Percentiles rank a stretch among this genome's conserved stretches.
Conservation (phyloP, 2,329 filamentous ascomycete species). For the Bimuria novae-zelandiae region DNA sequence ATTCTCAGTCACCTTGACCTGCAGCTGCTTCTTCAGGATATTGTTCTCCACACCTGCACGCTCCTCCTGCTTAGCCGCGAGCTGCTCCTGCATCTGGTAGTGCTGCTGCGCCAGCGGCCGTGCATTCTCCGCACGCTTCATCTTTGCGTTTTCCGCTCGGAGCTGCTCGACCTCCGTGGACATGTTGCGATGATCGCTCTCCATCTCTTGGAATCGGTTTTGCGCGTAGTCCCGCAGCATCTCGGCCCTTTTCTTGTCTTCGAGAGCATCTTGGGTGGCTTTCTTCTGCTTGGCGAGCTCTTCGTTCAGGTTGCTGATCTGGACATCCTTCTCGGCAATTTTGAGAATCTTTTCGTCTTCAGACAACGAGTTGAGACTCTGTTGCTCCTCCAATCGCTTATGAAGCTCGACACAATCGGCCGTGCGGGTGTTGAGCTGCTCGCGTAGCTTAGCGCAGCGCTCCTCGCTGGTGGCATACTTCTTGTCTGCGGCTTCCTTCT, state of each 20-base stretch:
- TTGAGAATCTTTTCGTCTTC: slow-evolving; percentile 28
- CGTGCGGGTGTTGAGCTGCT: slow-evolving; percentile 22
- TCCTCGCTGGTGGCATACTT: slow-evolving; percentile 21
- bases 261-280: slow-evolving; percentile 33
- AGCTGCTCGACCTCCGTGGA: slow-evolving; percentile 19
- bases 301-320: slow-evolving; percentile 29
- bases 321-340: slow-evolving; percentile 20
- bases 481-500: slow-evolving; percentile 22
- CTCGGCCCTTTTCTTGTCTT: slow-evolving; percentile 37
- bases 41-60: slow-evolving; percentile 14
- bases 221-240: slow-evolving; percentile 62
- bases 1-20: slow-evolving; percentile 31
- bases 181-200: slow-evolving; percentile 15
- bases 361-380: slow-evolving; percentile 23
- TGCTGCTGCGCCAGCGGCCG: slow-evolving; percentile 25
- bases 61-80: slow-evolving; percentile 13
- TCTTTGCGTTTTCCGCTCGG: slow-evolving; percentile 16
- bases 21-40: slow-evolving; percentile 20
- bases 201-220: slow-evolving; percentile 55
- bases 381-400: slow-evolving; percentile 25
- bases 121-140: slow-evolving; percentile 20
- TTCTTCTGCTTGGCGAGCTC: slow-evolving; percentile 24
- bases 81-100: slow-evolving; percentile 18
- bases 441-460: slow-evolving; percentile 21
- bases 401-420: slow-evolving; percentile 18